Evolutionary conservation across 805 yeast species (phyloP), one percentile per base, ranked within the genome.

Genomic region (Candida awuae): DNA sequence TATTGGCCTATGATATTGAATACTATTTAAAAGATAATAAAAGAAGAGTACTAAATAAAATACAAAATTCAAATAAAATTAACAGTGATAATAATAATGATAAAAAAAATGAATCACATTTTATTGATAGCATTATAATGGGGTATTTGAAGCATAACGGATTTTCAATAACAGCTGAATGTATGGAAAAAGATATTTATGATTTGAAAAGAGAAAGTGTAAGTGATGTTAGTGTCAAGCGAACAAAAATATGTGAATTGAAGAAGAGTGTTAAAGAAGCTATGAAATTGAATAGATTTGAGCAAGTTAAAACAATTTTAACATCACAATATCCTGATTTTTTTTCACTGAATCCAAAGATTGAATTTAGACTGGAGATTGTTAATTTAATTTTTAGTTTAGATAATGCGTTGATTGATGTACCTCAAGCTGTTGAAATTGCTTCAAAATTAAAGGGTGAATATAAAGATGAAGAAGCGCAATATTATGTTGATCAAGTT

Each of bases 121-220:
- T 53, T 19, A 40, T 41, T 12, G 56, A 55, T 41, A 34, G 38
- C 14, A 30, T 56, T 26, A 44, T 56, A n/a, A 46, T 62, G n/a
- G 58, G 67, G 12, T 79, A 77, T 52, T 67, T 80, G 28, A 63
- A 68, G n/a, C 75, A 77, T 50, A 67, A 69, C 38, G 86, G 86
- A 3, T 71, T 67, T 48, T 63, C 66, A 22, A 75, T 74, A 39
- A 70, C 76, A 3, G 71, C 75, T 2, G 63, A 63, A 41, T 71
- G 76, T 0, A 72, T 80, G 42, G 57, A 65, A 17, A 54, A 61
- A 27, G 85, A 78, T 45, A 48, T 71, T 22, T 46, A 49, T 8
- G 32, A 25, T n/a, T 45, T 52, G 15, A 68, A 66, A 34, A 50
- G 45, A 19, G 43, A 40, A 42, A 62, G 53, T 30, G 54, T n/a